phyloP scores from a whole-genome alignment of 306 rosid species.

The Begonia fuchsioides region DNA sequence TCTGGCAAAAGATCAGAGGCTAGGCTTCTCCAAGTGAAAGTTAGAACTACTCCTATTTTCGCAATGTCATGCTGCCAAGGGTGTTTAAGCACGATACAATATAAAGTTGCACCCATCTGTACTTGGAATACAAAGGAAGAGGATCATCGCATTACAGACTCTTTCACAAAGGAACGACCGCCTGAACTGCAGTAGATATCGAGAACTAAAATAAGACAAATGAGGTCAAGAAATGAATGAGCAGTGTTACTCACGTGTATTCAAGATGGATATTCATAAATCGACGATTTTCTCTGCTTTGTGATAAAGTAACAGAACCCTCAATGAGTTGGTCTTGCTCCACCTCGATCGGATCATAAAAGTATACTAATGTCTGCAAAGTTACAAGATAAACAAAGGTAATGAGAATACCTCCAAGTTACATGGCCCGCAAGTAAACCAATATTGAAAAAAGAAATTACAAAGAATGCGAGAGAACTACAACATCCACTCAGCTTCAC shows the following conservation, averaged over 20 bases:
- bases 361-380: slow-evolving; percentile 79
- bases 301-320: slow-evolving; percentile 72
- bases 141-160: slow-evolving; percentile 86
- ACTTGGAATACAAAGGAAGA: not conserved
- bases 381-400: slow-evolving; percentile 11
- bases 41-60: no score
- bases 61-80: no score
- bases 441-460: not conserved
- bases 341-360: slow-evolving; percentile 83
- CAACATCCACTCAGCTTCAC: no score
- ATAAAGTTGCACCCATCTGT: no score
- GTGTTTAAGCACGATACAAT: no score
- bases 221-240: not conserved
- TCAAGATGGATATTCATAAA: slow-evolving; percentile 96
- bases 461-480: no score
- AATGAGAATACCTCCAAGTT: not conserved
- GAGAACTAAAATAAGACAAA: slow-evolving; percentile 6
- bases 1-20: no score
- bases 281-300: slow-evolving; percentile 85
- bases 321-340: slow-evolving; percentile 95
- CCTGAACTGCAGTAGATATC: slow-evolving; percentile 60
- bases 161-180: slow-evolving; percentile 79
- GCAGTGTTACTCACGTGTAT: slow-evolving; percentile 56
- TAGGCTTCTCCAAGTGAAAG: no score
- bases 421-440: no score